Percentiles rank a stretch among this genome's conserved stretches.
Evolutionary conservation across 495 filamentous ascomycete genomes (phyloP).

Genomic region (Aspergillus funiculosus): DNA sequence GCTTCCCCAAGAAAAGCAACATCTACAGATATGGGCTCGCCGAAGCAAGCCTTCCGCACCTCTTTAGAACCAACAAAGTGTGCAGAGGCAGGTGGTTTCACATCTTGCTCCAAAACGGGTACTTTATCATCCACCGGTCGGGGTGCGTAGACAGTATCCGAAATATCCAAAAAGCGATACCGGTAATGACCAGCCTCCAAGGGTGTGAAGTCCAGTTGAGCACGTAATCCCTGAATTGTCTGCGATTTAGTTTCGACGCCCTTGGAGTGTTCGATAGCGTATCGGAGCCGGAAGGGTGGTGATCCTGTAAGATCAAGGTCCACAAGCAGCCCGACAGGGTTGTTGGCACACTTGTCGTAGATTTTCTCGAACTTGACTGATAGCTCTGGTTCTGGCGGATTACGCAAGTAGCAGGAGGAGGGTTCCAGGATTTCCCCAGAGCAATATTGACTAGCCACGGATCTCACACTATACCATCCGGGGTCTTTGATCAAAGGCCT

Average conservation of each 20-base stretch:
- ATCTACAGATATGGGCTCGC: conserved; percentile 66
- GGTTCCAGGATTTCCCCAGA: conserved; percentile 86
- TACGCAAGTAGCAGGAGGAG: conserved; percentile 80
- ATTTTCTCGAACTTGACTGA: conserved; percentile 69
- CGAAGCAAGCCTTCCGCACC: conserved; percentile 66
- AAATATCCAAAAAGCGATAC: conserved; percentile 75
- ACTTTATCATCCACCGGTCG: conserved; percentile 46
- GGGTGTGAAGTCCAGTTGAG: conserved; percentile 81
- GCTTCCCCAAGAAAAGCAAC: conserved; percentile 71
- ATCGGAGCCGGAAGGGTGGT: conserved; percentile 75
- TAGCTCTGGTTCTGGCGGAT: conserved; percentile 81
- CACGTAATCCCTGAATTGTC: conserved; percentile 59
- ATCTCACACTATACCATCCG: conserved; percentile 77
- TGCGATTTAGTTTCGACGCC: conserved; percentile 45
- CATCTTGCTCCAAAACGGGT: conserved; percentile 71
- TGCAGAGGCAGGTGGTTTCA: conserved; percentile 86
- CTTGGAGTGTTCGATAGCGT: conserved; percentile 59
- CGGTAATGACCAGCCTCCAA: conserved; percentile 74
- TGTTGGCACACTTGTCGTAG: conserved; percentile 88
- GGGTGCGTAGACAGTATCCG: conserved; percentile 68
- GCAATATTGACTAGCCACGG: conserved; percentile 73
- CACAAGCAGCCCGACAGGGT: conserved; percentile 81
- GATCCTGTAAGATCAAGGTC: conserved; percentile 84
- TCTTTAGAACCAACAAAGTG: conserved; percentile 52
- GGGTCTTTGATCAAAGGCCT: conserved; percentile 58